Base-by-base conservation (phyloP, 1,284 basidiomycete species). In the Papiliotrema laurentii region DNA sequence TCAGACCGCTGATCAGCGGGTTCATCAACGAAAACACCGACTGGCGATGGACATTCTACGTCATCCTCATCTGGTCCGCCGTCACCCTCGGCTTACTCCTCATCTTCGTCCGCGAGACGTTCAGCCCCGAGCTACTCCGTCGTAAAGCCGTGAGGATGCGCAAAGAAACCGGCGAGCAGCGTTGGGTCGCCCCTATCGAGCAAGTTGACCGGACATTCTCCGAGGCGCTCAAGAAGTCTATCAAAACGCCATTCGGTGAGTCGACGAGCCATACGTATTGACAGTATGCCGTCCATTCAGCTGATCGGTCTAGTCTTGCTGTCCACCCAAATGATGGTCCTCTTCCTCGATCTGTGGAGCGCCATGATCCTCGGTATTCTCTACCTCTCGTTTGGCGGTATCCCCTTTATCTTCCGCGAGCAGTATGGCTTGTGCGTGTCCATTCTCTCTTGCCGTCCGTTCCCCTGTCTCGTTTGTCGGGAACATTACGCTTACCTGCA, bases 41-140 rank as follows among this genome's bases (percentile, higher is more conserved):
- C 49, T 91, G 88, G 88, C 73, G 84, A 45, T 89, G 87, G 87
- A 86, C 85, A 0, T 90, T 83, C 68, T 80, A 83, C 50, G 71
- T 85, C 24, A 67, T 85, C 43, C 61, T 83, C 2, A 84, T 85
- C 33, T 77, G 78, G 73, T 66, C 75, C 0, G 66, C 59, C 13
- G 66, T 75, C 31, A 69, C 74, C 50, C 54, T 75, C 2, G 47
- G 59, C 0, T 45, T 75, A 3, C 44, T 75, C 35, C 16, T 74
- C 25, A 33, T 75, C 7, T 70, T 88, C 45, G 81, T 88, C 0
- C 85, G 86, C 0, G 89, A 92, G 71, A 90, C 88, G 0, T 89
- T 82, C 63, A 69, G 70, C 2, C 85, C 87, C 0, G 76, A 83
- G 5, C 70, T 91, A 2, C 68, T 84, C 16, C 81, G 72, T 61